phyloP scores from a whole-genome alignment of 139 green algal genomes.

The Micromonas pusilla region DNA sequence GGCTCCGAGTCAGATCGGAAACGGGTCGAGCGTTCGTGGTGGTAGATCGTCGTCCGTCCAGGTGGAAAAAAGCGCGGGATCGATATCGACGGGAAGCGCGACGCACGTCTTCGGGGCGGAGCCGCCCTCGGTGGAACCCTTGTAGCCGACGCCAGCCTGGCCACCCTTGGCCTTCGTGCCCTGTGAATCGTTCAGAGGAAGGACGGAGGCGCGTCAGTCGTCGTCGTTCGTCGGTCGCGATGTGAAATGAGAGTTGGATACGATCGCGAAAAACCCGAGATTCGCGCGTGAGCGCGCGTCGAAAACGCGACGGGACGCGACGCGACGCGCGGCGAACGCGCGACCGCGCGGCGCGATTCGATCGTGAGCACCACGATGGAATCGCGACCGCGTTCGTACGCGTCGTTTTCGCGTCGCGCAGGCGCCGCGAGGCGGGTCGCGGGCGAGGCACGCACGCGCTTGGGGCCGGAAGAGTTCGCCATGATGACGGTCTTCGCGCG shows the following conservation, averaged over 20 bases:
- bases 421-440: too few relatives aligned
- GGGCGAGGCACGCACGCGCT: not conserved
- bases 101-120: conserved; percentile 27
- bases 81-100: not conserved
- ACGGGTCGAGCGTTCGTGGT: too few relatives aligned
- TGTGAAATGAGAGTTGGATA: too few relatives aligned
- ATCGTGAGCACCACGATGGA: not conserved
- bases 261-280: too few relatives aligned
- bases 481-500: not conserved
- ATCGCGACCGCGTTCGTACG: not conserved
- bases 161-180: conserved; percentile 26
- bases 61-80: not conserved
- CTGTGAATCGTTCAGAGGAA: not conserved
- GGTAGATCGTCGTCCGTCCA: too few relatives aligned
- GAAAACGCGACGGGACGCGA: not conserved
- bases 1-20: not conserved
- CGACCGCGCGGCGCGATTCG: not conserved
- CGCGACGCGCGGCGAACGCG: not conserved
- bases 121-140: conserved; percentile 29
- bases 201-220: not conserved
- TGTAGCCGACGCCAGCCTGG: conserved; percentile 30
- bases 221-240: not conserved
- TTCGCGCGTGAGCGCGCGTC: not conserved
- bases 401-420: too few relatives aligned
- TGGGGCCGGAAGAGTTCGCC: conserved; percentile 7